Conservation (phyloP, 2,329 filamentous ascomycete genomes). For the Colletotrichum karsti region DNA sequence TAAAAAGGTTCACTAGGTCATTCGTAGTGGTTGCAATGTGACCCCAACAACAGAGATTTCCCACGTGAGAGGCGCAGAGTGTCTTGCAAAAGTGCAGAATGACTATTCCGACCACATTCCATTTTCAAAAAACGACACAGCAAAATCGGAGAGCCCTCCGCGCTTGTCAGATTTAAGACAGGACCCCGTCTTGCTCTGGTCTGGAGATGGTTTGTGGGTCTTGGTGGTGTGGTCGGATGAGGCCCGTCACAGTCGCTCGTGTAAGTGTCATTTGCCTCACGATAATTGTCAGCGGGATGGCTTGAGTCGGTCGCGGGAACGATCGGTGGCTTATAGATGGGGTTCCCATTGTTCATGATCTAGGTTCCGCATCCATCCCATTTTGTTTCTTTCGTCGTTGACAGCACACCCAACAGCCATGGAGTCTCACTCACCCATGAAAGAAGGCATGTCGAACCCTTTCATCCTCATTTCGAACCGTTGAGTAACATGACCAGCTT, state of each 20-base stretch:
- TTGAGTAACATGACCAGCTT: conserved; percentile 14
- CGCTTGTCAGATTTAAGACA: background rate
- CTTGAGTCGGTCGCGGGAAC: background rate
- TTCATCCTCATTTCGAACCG: background rate
- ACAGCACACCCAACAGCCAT: background rate
- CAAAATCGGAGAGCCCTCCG: background rate
- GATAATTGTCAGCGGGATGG: background rate
- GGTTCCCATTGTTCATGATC: background rate
- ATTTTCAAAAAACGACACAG: background rate
- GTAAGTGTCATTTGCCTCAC: conserved; percentile 22
- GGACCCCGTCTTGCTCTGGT: background rate
- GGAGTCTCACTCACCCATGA: conserved; percentile 31
- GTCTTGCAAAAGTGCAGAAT: conserved; percentile 1
- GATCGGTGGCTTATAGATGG: background rate
- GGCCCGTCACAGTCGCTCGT: conserved; percentile 7
- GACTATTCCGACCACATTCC: background rate
- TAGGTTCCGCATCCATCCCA: background rate
- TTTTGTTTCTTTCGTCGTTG: background rate
- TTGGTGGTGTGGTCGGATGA: conserved; percentile 1
- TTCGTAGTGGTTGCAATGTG: conserved; percentile 30
- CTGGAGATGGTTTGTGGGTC: background rate
- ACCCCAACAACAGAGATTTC: conserved; percentile 20
- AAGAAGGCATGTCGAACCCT: conserved; percentile 11
- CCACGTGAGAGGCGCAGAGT: conserved; percentile 16
- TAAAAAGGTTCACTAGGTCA: conserved; percentile 23